Evolutionary conservation across 2,329 filamentous ascomycete genomes (phyloP).

Genomic region (Beauveria caledonica): DNA sequence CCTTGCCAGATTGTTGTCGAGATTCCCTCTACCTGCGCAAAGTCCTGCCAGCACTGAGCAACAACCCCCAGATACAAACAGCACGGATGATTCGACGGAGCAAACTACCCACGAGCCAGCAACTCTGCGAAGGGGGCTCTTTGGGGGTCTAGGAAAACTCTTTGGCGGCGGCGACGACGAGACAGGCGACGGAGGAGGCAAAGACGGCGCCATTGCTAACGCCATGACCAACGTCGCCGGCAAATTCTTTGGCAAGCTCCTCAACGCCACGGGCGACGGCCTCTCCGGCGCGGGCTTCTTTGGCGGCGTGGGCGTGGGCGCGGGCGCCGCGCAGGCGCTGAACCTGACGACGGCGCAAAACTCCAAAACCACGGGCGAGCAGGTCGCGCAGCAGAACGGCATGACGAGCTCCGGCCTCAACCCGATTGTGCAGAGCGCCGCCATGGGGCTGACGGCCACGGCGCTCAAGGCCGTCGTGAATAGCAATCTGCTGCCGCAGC

Average conservation of each 20-base stretch:
- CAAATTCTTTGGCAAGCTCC: not conserved
- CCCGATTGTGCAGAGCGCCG: conserved; percentile 21
- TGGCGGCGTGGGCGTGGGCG: conserved; percentile 19
- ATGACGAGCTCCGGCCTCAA: conserved; percentile 23
- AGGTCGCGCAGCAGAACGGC: conserved; percentile 21
- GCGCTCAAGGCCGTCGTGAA: conserved; percentile 19
- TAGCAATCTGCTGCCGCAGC: conserved; percentile 10
- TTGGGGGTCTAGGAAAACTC: not conserved
- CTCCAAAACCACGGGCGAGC: conserved; percentile 13
- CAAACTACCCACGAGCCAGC: not conserved
- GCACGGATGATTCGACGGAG: not conserved
- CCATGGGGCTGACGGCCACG: conserved; percentile 21
- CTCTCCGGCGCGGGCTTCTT: conserved; percentile 17
- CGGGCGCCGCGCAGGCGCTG: conserved; percentile 19
- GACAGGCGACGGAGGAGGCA: not conserved
- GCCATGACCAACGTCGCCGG: conserved; percentile 7
- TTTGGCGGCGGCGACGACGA: not conserved
- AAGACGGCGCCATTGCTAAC: not conserved
- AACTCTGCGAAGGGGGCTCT: not conserved
- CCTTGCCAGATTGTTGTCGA: not conserved
- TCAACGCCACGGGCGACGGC: conserved; percentile 2
- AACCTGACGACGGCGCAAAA: conserved; percentile 14
- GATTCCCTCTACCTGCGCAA: not conserved
- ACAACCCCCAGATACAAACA: not conserved
- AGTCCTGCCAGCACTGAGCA: not conserved